phyloP scores from a whole-genome alignment of 2,329 filamentous ascomycete genomes.

The Verticillium klebahnii region DNA sequence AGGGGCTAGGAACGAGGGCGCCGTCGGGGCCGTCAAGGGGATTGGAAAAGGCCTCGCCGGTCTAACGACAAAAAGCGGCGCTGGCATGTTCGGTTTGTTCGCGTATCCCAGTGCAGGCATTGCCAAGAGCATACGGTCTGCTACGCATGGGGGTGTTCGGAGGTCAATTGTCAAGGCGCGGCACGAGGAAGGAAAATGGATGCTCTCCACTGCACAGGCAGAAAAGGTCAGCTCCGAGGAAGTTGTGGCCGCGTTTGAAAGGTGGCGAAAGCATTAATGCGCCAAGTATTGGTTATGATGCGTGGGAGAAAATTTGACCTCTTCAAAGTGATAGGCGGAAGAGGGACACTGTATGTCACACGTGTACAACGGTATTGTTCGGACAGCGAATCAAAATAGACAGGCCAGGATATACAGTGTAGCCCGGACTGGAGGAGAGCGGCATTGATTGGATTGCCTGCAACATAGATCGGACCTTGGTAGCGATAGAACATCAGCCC shows the following conservation, averaged over 20 bases:
- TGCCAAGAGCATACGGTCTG: slow-evolving; percentile 9
- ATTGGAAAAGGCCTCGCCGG: slow-evolving; percentile 82
- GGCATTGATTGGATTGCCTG: no score
- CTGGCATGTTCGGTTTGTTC: slow-evolving; percentile 45
- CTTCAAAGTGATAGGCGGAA: no score
- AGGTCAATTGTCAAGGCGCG: slow-evolving; percentile 2
- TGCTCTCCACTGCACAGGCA: neutral
- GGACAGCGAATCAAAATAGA: no score
- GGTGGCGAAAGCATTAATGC: neutral
- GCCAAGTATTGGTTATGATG: no score
- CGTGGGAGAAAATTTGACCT: no score
- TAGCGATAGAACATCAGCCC: no score
- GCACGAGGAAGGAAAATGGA: slow-evolving; percentile 6
- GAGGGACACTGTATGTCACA: no score
- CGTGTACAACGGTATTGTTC: no score
- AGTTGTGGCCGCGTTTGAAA: neutral
- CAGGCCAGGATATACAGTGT: no score
- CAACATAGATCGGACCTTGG: no score
- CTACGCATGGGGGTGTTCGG: slow-evolving; percentile 2
- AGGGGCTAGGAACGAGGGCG: slow-evolving; percentile 45
- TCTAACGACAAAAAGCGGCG: slow-evolving; percentile 72
- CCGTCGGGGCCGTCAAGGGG: slow-evolving; percentile 66
- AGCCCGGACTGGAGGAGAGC: no score
- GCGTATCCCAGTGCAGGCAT: slow-evolving; percentile 5
- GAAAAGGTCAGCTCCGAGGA: neutral